A percentile compares a stretch with the other conserved stretches of the same genome.
Evolutionary conservation across 305 asterid genomes (phyloP).

Genomic region (Fraxinus latifolia): DNA sequence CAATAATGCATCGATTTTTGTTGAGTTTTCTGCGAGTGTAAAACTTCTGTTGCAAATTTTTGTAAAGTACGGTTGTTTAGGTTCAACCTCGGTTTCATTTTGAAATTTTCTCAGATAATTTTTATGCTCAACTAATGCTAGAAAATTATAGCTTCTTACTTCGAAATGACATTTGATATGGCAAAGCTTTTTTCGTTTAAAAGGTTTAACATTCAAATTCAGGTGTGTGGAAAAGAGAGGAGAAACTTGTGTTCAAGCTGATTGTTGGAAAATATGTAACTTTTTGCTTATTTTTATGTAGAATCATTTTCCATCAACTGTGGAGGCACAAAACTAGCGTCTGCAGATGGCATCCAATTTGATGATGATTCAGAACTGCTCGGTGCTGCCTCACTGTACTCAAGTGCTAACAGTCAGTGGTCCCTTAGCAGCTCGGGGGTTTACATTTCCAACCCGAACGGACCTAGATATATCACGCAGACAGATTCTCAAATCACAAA

Average conservation of each 20-base stretch:
- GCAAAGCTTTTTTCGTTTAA: neutral
- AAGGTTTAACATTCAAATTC: neutral
- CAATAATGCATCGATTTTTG: neutral
- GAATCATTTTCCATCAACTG: conserved; percentile 49
- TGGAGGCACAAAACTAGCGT: conserved; percentile 40
- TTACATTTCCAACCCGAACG: conserved; percentile 50
- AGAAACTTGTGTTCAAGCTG: neutral
- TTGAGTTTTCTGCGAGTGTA: neutral
- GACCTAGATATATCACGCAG: conserved; percentile 32
- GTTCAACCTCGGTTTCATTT: neutral
- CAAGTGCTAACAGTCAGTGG: conserved; percentile 40
- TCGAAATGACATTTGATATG: neutral
- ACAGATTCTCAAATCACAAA: conserved; percentile 49
- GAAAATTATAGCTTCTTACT: neutral
- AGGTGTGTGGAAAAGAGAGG: neutral
- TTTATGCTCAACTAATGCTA: neutral
- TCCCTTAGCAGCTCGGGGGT: conserved; percentile 61
- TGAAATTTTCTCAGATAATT: neutral
- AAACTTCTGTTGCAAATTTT: neutral
- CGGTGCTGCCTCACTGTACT: conserved; percentile 51
- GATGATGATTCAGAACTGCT: conserved; percentile 53
- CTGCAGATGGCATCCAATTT: conserved; percentile 33
- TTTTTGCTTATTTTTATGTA: conserved; percentile 22
- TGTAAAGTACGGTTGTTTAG: neutral
- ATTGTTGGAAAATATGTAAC: neutral